phyloP scores from a whole-genome alignment of 2,329 filamentous ascomycete species.

The Aspergillus thermomutatus region DNA sequence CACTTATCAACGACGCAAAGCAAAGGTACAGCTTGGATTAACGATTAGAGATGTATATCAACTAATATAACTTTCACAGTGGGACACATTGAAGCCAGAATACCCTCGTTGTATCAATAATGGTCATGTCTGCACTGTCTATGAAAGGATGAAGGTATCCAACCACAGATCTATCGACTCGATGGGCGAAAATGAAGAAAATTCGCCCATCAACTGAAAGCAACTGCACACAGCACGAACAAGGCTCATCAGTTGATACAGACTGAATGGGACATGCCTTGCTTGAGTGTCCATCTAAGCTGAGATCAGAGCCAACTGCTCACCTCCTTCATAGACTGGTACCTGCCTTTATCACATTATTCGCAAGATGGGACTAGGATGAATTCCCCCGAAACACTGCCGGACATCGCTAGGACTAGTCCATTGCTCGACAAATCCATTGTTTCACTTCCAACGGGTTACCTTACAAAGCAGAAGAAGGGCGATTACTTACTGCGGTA shows the following conservation, averaged over 20 bases:
- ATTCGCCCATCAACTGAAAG: conserved; percentile 5
- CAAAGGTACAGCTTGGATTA: conserved; percentile 12
- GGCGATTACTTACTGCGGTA: conserved; percentile 15
- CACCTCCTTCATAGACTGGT: conserved; percentile 13
- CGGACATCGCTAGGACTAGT: conserved; percentile 10
- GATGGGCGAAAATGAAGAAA: background rate
- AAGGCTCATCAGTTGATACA: background rate
- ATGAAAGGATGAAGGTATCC: conserved; percentile 13
- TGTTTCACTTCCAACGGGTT: conserved; percentile 13
- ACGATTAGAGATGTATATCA: background rate
- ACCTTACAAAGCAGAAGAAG: conserved; percentile 14
- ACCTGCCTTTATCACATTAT: conserved; percentile 4
- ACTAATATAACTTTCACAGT: conserved; percentile 13
- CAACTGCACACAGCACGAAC: background rate
- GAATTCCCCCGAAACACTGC: conserved; percentile 13
- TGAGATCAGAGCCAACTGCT: conserved; percentile 13
- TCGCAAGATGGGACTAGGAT: background rate
- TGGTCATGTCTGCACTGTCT: conserved; percentile 20
- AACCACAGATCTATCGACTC: conserved; percentile 10
- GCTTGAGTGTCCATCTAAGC: conserved; percentile 9
- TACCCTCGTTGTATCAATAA: conserved; percentile 22
- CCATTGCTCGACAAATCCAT: conserved; percentile 14
- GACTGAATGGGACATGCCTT: conserved; percentile 7
- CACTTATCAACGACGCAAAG: conserved; percentile 17
- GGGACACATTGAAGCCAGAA: conserved; percentile 20